These are phyloP conservation scores for Sphaerobolus stellatus DNA, from an alignment of 1,284 basidiomycete species.

Conservation along the genomic window DNA sequence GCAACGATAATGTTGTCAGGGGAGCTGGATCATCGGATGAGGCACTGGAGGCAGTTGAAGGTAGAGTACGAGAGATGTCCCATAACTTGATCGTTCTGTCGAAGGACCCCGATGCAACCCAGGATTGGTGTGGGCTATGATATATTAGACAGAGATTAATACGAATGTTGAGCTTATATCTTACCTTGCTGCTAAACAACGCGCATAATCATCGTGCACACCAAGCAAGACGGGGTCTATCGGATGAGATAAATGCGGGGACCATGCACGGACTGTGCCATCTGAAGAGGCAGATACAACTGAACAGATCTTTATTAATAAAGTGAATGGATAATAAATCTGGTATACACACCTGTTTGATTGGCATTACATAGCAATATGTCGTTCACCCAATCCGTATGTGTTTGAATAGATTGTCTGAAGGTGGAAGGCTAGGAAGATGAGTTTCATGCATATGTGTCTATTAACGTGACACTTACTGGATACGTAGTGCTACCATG, in stretches of 20 bases:
- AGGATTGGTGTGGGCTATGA: conserved; percentile 68
- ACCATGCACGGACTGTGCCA: conserved; percentile 93
- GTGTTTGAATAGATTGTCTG: conserved; percentile 81
- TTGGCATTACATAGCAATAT: conserved; percentile 90
- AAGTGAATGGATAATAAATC: neutral
- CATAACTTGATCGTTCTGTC: conserved; percentile 93
- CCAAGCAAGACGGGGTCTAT: conserved; percentile 71
- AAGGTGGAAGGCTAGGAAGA: conserved; percentile 55
- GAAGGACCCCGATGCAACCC: conserved; percentile 93
- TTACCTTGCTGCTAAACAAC: conserved; percentile 78
- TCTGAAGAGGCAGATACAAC: conserved; percentile 96
- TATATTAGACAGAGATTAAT: conserved; percentile 16
- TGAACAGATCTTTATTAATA: conserved; percentile 23
- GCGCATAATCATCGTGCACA: conserved; percentile 90
- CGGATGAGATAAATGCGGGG: conserved; percentile 65
- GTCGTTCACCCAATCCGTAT: conserved; percentile 97
- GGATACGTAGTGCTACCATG: conserved; percentile 42
- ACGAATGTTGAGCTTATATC: conserved; percentile 18
- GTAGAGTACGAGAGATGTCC: conserved; percentile 64
- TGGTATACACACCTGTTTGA: conserved; percentile 67
- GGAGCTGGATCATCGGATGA: conserved; percentile 38
- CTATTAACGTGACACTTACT: no score
- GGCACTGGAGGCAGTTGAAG: conserved; percentile 22
- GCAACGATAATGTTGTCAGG: conserved; percentile 58
- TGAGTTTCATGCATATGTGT: neutral